Percentiles rank a stretch among this genome's conserved stretches.
phyloP scores from a whole-genome alignment of 2,329 filamentous ascomycete species.

The Venturia pyrina region DNA sequence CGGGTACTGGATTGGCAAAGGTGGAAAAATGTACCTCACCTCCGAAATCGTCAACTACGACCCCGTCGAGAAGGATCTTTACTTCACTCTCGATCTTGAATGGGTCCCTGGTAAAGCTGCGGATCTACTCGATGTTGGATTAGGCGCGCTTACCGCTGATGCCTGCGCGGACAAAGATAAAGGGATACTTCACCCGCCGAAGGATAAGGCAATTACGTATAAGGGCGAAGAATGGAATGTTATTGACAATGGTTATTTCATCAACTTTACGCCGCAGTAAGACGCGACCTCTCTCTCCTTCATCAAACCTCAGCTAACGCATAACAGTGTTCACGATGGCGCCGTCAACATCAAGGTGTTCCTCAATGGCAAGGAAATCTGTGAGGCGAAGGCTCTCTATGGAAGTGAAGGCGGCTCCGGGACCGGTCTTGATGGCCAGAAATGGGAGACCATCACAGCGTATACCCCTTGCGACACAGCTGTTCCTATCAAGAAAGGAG shows the following conservation, averaged over 20 bases:
- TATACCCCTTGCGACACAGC: not conserved
- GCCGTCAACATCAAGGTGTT: not conserved
- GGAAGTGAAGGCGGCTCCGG: not conserved
- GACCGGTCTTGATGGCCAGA: not conserved
- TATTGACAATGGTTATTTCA: not conserved
- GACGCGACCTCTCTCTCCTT: not conserved
- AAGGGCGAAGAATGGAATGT: not conserved
- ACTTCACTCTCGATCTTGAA: not conserved
- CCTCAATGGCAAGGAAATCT: not conserved
- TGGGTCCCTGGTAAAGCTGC: not conserved
- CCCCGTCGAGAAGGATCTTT: not conserved
- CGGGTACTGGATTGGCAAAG: slow-evolving; percentile 1
- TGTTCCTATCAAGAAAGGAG: slow-evolving; percentile 3
- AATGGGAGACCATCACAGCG: slow-evolving; percentile 2
- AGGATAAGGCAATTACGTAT: slow-evolving; percentile 3
- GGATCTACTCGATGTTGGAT: not conserved
- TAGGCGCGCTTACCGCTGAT: not conserved
- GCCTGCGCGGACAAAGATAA: not conserved
- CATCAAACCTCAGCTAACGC: not conserved
- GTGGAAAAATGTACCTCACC: not conserved
- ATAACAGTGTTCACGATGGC: slow-evolving; percentile 1
- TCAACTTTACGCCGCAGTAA: not conserved
- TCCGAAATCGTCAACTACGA: slow-evolving; percentile 5
- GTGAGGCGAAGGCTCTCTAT: slow-evolving; percentile 2
- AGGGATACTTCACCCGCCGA: not conserved